A percentile compares a stretch with the other conserved stretches of the same genome.
Evolutionary conservation across 805 yeast genomes (phyloP).

Genomic region (Pichia sporocuriosa): DNA sequence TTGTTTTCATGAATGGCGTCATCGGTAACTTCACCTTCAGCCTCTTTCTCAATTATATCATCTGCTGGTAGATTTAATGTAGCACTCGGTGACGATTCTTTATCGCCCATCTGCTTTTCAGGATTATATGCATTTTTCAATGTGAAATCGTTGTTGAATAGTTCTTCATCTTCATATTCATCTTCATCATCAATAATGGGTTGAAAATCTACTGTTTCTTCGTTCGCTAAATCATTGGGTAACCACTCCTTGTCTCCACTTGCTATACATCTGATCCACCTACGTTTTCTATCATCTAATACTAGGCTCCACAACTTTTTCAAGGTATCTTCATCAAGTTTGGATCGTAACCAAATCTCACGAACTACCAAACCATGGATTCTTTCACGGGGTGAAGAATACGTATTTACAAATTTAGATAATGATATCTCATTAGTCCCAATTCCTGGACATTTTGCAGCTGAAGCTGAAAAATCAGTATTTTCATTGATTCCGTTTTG

Average conservation of each 20-base stretch:
- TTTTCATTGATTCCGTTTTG: not conserved
- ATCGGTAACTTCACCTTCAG: not conserved
- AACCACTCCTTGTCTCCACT: constrained; percentile 1
- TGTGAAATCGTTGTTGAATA: not conserved
- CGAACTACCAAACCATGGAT: constrained; percentile 62
- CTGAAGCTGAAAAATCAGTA: not conserved
- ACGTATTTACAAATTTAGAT: constrained; percentile 9
- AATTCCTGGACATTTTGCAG: too few species aligned
- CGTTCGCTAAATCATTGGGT: not conserved
- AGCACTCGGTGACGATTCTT: not conserved
- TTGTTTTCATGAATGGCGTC: too few species aligned
- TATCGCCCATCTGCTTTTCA: not conserved
- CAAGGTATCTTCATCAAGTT: constrained; percentile 55
- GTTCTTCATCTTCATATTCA: not conserved
- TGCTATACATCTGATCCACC: constrained; percentile 30
- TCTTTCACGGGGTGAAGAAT: constrained; percentile 11
- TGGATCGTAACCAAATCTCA: constrained; percentile 75
- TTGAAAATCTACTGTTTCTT: not conserved
- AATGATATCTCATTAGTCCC: not conserved
- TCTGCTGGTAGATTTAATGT: too few species aligned
- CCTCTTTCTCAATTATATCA: not conserved
- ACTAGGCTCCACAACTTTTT: constrained; percentile 73
- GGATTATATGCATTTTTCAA: not conserved
- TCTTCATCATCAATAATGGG: not conserved
- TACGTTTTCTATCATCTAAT: constrained; percentile 37